A percentile compares a stretch with the other conserved stretches of the same genome.
These are phyloP conservation scores for Solanum dulcamara DNA, from an alignment of 257 asterid genomes.

Conservation along the genomic window DNA sequence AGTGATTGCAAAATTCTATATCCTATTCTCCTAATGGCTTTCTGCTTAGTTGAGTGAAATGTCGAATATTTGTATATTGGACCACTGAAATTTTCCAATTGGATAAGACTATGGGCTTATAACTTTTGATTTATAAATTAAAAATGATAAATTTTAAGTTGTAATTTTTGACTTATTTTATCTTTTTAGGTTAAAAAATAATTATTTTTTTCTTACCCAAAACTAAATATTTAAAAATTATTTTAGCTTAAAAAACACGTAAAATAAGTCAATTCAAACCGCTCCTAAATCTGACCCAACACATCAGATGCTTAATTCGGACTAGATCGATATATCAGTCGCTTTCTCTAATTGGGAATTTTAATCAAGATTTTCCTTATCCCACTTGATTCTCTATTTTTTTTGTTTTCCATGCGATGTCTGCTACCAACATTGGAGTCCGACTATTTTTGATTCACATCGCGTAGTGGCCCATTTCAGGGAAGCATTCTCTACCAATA, in stretches of 20 bases:
- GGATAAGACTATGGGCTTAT: conserved; percentile 20
- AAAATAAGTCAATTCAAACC: not conserved
- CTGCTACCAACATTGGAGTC: too few species aligned
- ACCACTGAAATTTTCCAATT: conserved; percentile 35
- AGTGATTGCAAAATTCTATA: conserved; percentile 12
- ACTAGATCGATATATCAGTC: not conserved
- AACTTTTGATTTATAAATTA: too few species aligned
- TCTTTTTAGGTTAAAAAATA: not conserved
- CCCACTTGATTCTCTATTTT: not conserved
- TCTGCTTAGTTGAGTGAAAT: not conserved
- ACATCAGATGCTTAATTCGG: conserved; percentile 42
- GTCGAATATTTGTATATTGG: conserved; percentile 23
- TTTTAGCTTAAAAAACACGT: not conserved
- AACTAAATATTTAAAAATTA: not conserved
- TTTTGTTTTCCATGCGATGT: too few species aligned
- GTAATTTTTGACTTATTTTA: not conserved
- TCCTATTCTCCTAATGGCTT: conserved; percentile 13
- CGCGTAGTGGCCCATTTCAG: too few species aligned
- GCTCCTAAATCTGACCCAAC: conserved; percentile 35
- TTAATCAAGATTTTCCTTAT: conserved; percentile 19
- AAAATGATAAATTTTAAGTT: not conserved
- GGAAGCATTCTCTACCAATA: too few species aligned
- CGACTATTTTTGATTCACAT: too few species aligned
- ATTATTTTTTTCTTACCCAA: not conserved
- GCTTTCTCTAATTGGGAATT: not conserved